Evolutionary conservation across 768 basidiomycete genomes (phyloP).

Genomic region (Tubosaeta sp.): DNA sequence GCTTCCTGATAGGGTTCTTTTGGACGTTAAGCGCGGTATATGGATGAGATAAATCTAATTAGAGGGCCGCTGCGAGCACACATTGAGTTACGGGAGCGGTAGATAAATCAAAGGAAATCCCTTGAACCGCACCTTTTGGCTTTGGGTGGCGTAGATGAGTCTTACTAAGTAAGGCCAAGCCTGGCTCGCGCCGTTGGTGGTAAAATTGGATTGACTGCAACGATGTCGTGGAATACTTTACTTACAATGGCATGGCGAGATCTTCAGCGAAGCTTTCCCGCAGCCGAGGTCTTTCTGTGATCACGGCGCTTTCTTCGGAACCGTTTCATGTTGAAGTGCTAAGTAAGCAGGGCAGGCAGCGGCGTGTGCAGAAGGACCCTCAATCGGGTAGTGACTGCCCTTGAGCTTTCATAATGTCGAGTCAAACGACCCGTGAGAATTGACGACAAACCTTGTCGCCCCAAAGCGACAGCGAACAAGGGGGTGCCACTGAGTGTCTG

Average conservation of each 20-base stretch:
- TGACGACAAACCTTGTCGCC: neutral
- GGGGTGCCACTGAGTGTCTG: neutral
- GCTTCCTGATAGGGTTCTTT: neutral
- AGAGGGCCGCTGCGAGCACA: slow-evolving; percentile 1
- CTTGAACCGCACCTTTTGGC: neutral
- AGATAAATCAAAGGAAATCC: neutral
- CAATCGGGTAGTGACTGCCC: neutral
- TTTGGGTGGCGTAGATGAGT: slow-evolving; percentile 1
- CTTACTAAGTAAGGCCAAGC: neutral
- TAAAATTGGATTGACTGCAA: neutral
- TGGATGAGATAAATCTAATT: neutral
- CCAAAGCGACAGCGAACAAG: neutral
- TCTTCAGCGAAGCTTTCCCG: neutral
- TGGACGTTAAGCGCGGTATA: neutral
- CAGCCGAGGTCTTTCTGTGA: neutral
- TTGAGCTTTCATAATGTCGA: neutral
- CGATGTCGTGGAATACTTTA: neutral
- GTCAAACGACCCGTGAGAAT: neutral
- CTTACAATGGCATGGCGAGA: neutral
- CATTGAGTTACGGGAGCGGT: slow-evolving; percentile 1
- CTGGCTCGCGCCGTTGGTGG: neutral
- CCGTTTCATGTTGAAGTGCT: neutral
- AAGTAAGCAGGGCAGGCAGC: neutral
- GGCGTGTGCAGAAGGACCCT: neutral
- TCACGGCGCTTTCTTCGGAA: neutral